A percentile compares a stretch with the other conserved stretches of the same genome.
These are phyloP conservation scores for Penicillium olsonii DNA, from an alignment of 2,329 filamentous ascomycete species.

Conservation along the genomic window DNA sequence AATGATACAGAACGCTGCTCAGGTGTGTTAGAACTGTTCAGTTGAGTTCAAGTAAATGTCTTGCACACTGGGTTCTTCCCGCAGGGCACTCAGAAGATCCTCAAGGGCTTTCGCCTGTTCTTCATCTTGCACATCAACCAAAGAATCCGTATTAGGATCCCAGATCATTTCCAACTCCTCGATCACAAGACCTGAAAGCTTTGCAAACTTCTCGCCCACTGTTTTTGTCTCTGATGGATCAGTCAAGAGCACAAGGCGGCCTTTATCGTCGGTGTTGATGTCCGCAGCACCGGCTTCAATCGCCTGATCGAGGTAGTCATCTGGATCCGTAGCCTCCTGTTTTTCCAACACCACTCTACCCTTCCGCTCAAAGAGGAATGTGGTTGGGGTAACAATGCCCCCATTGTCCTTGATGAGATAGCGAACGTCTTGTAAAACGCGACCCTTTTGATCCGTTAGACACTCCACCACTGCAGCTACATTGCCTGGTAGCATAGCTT, in stretches of 20 bases:
- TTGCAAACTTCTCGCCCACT: conserved; percentile 64
- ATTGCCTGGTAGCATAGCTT: conserved; percentile 75
- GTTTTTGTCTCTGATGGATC: conserved; percentile 65
- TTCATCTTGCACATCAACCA: conserved; percentile 62
- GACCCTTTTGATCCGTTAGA: conserved; percentile 78
- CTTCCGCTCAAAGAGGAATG: conserved; percentile 81
- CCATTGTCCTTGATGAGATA: conserved; percentile 69
- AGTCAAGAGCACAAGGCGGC: conserved; percentile 70
- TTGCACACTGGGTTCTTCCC: conserved; percentile 72
- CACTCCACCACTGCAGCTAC: conserved; percentile 79
- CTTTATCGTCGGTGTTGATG: conserved; percentile 61
- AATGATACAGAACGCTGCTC: neutral
- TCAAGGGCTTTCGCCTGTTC: conserved; percentile 59
- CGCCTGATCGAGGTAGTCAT: conserved; percentile 76
- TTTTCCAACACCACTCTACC: conserved; percentile 72
- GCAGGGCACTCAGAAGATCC: conserved; percentile 55
- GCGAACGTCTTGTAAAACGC: conserved; percentile 73
- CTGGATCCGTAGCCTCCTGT: conserved; percentile 57
- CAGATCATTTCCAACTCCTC: conserved; percentile 80
- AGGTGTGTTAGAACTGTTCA: conserved; percentile 29
- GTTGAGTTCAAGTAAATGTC: conserved; percentile 72
- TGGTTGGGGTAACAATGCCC: conserved; percentile 70
- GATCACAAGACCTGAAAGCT: conserved; percentile 66
- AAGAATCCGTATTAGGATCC: conserved; percentile 78
- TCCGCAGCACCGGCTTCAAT: conserved; percentile 76